Evolutionary conservation across 2,329 filamentous ascomycete genomes (phyloP), one percentile per base, ranked within the genome.

Genomic region (Cercospora sojina): DNA sequence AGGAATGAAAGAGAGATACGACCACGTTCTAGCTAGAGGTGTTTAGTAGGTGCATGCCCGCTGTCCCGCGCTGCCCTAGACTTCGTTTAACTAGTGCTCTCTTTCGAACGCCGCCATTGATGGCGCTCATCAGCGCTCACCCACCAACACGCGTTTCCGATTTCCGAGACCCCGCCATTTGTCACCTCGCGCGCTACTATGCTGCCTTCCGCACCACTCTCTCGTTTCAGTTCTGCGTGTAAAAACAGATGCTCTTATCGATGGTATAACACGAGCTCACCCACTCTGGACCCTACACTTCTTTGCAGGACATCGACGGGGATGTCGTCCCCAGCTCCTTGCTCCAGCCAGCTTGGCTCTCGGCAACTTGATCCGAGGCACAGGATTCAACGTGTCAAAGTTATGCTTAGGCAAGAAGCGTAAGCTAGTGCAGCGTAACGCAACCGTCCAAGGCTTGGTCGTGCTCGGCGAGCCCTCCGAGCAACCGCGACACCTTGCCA

Each of bases 281-380:
- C 35, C 35, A 38, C 35, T 38, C 35, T 38, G 35, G 16, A 38
- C 35, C 35, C 35, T 38, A 13, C 35, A 13, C 20, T 49, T 20
- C n/a, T 20, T 23, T 49, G 43, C 43, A 49, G 35, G 35, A 2
- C 35, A 38, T 23, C 18, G 43, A 49, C 18, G 35, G 43, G 20
- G 43, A 49, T 25, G 18, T 49, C 12, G 20, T 49, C 43, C 43
- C 18, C 43, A 1, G 43, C 25, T 56, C 51, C 51, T 9, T 18
- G 51, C 51, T 27, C 25, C 23, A 31, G n/a, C 20, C 51, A 31
- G n/a, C 20, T 16, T 27, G 13, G 23, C 29, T 25, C 35, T 41
- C 31, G 32, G 57, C 27, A 63, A 62, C 25, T 59, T 64, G 57
- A 25, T 64, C 31, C 20, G 41, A 38, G 29, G 64, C 56, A 38